Conservation (phyloP, 176 grass and related monocot species). For the Rhynchospora tenuis region DNA sequence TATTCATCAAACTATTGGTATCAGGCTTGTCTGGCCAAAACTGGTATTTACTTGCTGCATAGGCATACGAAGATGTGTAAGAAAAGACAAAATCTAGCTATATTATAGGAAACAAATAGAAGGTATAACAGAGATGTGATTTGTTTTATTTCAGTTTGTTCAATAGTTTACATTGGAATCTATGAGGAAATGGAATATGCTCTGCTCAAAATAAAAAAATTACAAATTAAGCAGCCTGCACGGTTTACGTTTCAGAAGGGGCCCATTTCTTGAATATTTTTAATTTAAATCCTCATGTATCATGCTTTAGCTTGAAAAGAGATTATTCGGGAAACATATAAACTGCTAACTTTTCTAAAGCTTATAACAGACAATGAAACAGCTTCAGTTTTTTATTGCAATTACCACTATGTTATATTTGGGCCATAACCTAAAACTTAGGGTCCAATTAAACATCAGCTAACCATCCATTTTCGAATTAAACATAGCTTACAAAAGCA, state of each 20-base stretch:
- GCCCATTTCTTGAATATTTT: neutral
- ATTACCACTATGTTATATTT: conserved; percentile 1
- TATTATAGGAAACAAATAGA: neutral
- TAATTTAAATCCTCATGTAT: neutral
- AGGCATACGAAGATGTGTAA: neutral
- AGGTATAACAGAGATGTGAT: neutral
- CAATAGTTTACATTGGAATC: neutral
- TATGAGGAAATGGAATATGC: neutral
- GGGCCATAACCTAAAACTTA: neutral
- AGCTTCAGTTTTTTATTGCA: neutral
- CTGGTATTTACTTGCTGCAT: neutral
- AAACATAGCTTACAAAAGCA: neutral
- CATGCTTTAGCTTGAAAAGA: neutral
- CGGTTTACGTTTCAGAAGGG: neutral
- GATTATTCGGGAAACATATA: neutral
- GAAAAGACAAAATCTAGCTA: neutral
- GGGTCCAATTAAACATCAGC: neutral
- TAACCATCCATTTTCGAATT: neutral
- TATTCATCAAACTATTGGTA: neutral
- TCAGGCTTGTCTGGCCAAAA: neutral
- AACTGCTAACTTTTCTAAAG: neutral
- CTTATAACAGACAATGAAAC: neutral
- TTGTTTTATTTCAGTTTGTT: neutral
- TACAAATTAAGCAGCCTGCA: neutral
- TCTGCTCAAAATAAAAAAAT: neutral